These are phyloP conservation scores for Forsythia suspensa DNA, from an alignment of 257 asterid genomes.

Conservation along the genomic window DNA sequence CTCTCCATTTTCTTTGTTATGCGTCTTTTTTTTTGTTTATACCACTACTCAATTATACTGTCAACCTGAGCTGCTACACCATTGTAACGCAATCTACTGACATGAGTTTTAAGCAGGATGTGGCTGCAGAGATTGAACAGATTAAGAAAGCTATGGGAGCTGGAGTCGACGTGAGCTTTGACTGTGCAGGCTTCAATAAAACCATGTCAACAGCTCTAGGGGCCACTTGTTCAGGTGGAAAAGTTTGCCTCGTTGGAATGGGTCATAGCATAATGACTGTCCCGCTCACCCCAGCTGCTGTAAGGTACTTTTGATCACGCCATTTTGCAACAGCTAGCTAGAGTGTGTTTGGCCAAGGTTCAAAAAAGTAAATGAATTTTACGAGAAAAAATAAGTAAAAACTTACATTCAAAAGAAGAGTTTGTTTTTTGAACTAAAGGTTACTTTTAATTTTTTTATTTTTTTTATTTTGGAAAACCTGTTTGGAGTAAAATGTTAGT, in stretches of 20 bases:
- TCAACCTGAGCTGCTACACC: background rate
- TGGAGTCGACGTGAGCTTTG: constrained; percentile 56
- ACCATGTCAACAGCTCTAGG: constrained; percentile 89
- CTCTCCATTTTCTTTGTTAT: background rate
- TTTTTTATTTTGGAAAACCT: no score
- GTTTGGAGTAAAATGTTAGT: no score
- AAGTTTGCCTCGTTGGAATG: constrained; percentile 91
- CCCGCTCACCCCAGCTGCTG: constrained; percentile 91
- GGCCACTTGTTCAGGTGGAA: constrained; percentile 85
- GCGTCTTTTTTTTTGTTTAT: background rate
- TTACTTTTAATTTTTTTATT: no score
- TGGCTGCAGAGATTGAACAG: constrained; percentile 53
- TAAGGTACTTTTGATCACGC: constrained; percentile 43
- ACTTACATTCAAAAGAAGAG: no score
- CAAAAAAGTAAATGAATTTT: background rate
- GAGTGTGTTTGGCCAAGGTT: background rate
- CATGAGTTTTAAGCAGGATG: constrained; percentile 49
- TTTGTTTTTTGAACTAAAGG: no score
- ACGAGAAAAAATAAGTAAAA: no score
- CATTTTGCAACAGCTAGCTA: background rate
- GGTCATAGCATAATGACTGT: constrained; percentile 75
- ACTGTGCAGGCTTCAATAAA: constrained; percentile 83
- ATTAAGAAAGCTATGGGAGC: constrained; percentile 71
- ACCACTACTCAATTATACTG: background rate
- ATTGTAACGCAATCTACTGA: background rate